Evolutionary conservation across 768 basidiomycete genomes (phyloP).

Genomic region (Termitomyces sp.): DNA sequence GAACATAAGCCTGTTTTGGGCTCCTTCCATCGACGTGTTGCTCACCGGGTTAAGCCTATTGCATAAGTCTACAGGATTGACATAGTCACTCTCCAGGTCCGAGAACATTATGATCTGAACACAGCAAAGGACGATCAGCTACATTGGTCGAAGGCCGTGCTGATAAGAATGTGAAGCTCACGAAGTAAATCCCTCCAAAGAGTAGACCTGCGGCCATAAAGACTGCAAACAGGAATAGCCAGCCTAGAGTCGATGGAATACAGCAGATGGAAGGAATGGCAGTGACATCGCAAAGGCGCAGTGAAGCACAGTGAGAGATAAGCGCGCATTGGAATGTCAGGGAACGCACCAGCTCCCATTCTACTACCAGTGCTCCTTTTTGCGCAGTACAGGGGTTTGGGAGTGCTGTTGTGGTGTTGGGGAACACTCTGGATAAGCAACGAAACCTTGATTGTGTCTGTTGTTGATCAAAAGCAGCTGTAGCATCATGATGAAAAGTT

Average conservation of each 20-base stretch:
- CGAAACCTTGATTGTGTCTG: conserved; percentile 1
- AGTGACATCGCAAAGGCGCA: not conserved
- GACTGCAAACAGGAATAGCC: conserved; percentile 96
- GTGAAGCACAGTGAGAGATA: not conserved
- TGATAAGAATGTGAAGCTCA: conserved; percentile 40
- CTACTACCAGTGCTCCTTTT: not conserved
- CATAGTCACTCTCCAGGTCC: conserved; percentile 98
- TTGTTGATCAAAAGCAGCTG: not conserved
- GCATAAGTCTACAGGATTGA: conserved; percentile 99
- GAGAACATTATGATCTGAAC: conserved; percentile 99
- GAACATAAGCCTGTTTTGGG: not conserved
- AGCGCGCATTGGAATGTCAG: not conserved
- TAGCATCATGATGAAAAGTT: too few relatives aligned
- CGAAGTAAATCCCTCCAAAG: conserved; percentile 99
- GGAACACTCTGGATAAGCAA: not conserved
- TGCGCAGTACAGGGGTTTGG: not conserved
- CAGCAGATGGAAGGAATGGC: not conserved
- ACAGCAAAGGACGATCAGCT: conserved; percentile 3
- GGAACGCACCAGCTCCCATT: conserved; percentile 10
- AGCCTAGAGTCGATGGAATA: conserved; percentile 47
- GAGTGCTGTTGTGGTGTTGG: not conserved
- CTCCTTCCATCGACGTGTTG: conserved; percentile 17
- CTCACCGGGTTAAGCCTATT: conserved; percentile 95
- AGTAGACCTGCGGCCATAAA: conserved; percentile 91
- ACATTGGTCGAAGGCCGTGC: not conserved